phyloP scores from a whole-genome alignment of 306 rosid genomes.

The Vigna reflexopilosa region DNA sequence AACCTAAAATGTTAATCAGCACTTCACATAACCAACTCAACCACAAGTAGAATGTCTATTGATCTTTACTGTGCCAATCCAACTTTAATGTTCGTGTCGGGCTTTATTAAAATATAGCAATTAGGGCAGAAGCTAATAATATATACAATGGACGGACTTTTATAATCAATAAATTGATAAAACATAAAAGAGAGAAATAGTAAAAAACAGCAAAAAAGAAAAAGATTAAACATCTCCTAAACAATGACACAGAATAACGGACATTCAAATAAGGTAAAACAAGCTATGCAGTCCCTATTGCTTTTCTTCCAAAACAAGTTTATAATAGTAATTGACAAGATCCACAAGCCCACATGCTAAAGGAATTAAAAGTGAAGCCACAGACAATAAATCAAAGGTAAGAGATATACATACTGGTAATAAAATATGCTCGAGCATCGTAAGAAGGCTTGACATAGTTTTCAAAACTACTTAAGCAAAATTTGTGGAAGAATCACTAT shows the following conservation, averaged over 20 bases:
- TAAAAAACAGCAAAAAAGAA: background rate
- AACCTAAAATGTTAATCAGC: conserved; percentile 1
- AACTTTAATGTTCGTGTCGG: conserved; percentile 7
- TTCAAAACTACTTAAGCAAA: conserved; percentile 29
- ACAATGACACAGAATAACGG: conserved; percentile 14
- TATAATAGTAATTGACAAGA: conserved; percentile 37
- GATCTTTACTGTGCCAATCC: background rate
- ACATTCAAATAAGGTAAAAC: background rate
- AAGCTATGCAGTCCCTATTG: conserved; percentile 7
- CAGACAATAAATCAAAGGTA: background rate
- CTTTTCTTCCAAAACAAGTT: background rate
- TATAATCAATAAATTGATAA: background rate
- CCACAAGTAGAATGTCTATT: background rate
- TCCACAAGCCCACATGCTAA: conserved; percentile 25
- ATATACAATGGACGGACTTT: conserved; percentile 10
- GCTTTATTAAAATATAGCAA: background rate
- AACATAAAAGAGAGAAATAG: background rate
- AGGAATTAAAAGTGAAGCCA: conserved; percentile 15
- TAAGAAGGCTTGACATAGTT: conserved; percentile 6
- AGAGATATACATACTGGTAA: conserved; percentile 11
- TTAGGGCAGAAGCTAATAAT: background rate
- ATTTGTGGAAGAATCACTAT: conserved; percentile 32
- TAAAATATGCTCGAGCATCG: conserved; percentile 17
- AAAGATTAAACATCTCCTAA: conserved; percentile 20
- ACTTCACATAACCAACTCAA: background rate